Evolutionary conservation across 169 alveolate genomes (phyloP).

Genomic region (Perkinsus marinus): DNA sequence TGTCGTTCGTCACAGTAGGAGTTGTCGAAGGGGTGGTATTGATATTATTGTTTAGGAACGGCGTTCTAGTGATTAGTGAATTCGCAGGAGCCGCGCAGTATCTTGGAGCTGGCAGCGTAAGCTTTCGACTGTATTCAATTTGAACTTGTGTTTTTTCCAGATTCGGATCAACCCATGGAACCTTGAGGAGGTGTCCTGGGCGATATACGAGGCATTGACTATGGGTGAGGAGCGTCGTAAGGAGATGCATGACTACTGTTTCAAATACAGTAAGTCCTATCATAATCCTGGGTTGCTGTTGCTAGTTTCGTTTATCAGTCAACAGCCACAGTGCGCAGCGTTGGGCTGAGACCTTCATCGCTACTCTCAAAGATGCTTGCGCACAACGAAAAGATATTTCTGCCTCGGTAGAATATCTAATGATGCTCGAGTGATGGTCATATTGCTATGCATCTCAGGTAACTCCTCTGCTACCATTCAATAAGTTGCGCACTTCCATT

Average conservation of each 20-base stretch:
- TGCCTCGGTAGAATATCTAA: background rate
- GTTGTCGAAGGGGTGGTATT: background rate
- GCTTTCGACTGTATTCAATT: background rate
- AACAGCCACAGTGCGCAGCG: background rate
- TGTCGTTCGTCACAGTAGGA: background rate
- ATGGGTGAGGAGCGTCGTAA: constrained; percentile 18
- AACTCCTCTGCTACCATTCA: background rate
- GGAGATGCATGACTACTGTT: constrained; percentile 14
- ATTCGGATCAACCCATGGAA: constrained; percentile 32
- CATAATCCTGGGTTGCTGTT: background rate
- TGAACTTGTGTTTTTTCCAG: background rate
- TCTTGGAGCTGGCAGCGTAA: constrained; percentile 1
- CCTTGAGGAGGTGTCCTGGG: constrained; percentile 17
- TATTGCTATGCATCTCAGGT: background rate
- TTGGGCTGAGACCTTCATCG: background rate
- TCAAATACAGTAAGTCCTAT: background rate
- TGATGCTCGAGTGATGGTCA: background rate
- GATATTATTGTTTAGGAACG: background rate
- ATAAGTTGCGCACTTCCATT: background rate
- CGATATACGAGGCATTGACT: constrained; percentile 23
- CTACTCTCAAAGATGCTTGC: background rate
- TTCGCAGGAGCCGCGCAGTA: constrained; percentile 34
- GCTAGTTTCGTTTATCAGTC: background rate
- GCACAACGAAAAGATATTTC: background rate
- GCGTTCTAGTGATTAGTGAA: constrained; percentile 26